A percentile compares a stretch with the other conserved stretches of the same genome.
Conservation (phyloP, 2,329 filamentous ascomycete genomes). For the Penicillium sp. region DNA sequence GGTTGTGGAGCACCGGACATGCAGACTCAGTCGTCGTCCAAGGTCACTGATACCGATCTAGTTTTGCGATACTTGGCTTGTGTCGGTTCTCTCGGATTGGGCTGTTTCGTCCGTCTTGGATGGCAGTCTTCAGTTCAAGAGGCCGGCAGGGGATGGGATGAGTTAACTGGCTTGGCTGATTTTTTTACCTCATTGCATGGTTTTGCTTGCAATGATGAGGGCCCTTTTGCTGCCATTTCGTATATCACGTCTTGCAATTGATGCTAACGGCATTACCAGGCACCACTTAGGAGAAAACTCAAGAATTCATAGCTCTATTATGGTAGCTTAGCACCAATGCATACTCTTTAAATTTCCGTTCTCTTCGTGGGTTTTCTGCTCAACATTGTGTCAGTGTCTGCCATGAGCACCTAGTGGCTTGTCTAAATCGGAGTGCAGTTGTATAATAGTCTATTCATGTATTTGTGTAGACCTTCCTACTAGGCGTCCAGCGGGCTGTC, state of each 20-base stretch:
- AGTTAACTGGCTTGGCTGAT: slow-evolving; percentile 45
- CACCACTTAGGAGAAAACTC: too few species aligned
- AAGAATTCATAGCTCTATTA: too few species aligned
- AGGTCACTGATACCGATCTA: slow-evolving; percentile 18
- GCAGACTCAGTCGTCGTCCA: slow-evolving; percentile 27
- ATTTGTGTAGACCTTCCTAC: too few species aligned
- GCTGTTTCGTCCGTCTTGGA: slow-evolving; percentile 40
- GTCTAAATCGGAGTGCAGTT: too few species aligned
- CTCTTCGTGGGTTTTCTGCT: too few species aligned
- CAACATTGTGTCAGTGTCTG: too few species aligned
- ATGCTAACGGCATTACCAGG: too few species aligned
- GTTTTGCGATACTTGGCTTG: slow-evolving; percentile 35
- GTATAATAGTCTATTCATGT: too few species aligned
- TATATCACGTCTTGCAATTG: slow-evolving; percentile 5
- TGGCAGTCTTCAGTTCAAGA: slow-evolving; percentile 27
- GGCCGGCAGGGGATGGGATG: slow-evolving; percentile 44
- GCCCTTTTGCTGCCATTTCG: slow-evolving; percentile 1
- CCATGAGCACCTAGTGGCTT: too few species aligned
- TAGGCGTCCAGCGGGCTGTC: too few species aligned
- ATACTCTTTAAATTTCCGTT: too few species aligned
- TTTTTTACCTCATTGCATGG: slow-evolving; percentile 11
- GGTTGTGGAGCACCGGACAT: slow-evolving; percentile 43
- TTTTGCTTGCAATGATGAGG: slow-evolving; percentile 16
- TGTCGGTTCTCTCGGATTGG: slow-evolving; percentile 29
- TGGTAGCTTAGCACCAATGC: too few species aligned